phyloP scores from a whole-genome alignment of 345 rosid species.

The Sisymbrium irio region DNA sequence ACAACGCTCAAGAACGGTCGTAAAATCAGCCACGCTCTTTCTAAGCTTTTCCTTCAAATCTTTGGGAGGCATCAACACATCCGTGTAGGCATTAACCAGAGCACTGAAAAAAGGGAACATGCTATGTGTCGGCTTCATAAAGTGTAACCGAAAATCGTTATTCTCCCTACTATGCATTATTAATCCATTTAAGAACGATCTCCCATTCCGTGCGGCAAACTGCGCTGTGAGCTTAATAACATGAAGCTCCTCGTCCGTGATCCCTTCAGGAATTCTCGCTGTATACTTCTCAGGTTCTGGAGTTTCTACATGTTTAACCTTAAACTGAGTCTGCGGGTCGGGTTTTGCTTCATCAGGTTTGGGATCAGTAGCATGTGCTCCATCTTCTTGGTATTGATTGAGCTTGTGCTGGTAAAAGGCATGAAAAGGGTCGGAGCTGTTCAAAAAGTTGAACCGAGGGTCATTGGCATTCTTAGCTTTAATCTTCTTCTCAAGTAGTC shows the following conservation, averaged over 20 bases:
- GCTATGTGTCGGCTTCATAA: slow-evolving; percentile 84
- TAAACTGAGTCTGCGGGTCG: slow-evolving; percentile 64
- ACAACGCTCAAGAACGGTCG: slow-evolving; percentile 74
- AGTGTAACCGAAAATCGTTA: slow-evolving; percentile 73
- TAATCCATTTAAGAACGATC: slow-evolving; percentile 63
- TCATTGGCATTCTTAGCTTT: slow-evolving; percentile 53
- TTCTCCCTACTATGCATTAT: slow-evolving; percentile 52
- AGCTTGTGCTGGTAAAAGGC: slow-evolving; percentile 73
- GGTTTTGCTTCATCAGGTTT: slow-evolving; percentile 40
- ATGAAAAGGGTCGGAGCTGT: slow-evolving; percentile 63
- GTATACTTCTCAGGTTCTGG: slow-evolving; percentile 83
- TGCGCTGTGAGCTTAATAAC: slow-evolving; percentile 81
- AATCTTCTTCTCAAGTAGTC: slow-evolving; percentile 74
- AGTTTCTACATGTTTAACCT: slow-evolving; percentile 62
- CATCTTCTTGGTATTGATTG: slow-evolving; percentile 57
- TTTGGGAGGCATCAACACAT: slow-evolving; percentile 75
- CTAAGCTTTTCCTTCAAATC: slow-evolving; percentile 63
- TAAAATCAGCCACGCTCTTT: slow-evolving; percentile 59
- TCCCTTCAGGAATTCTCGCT: slow-evolving; percentile 72
- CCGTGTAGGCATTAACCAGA: slow-evolving; percentile 75
- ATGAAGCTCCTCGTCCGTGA: slow-evolving; percentile 77
- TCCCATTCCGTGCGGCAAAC: slow-evolving; percentile 84
- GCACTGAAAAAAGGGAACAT: slow-evolving; percentile 72
- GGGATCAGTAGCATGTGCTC: slow-evolving; percentile 35
- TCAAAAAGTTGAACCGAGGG: slow-evolving; percentile 58